phyloP scores from a whole-genome alignment of 805 yeast genomes.

The Lachancea quebecensis region DNA sequence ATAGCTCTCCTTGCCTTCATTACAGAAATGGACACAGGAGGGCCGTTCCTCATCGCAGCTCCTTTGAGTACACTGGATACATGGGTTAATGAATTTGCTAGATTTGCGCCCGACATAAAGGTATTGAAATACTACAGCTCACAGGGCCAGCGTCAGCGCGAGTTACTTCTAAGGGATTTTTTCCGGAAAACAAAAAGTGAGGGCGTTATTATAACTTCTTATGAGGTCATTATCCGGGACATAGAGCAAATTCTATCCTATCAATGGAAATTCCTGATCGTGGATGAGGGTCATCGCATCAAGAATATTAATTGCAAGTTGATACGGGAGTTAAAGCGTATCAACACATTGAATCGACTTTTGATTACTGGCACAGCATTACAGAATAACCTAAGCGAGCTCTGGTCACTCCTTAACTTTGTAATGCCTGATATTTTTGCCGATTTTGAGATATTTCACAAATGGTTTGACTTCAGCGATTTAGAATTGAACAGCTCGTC shows the following conservation, averaged over 20 bases:
- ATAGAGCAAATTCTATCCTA: conserved; percentile 43
- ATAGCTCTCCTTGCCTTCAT: conserved; percentile 71
- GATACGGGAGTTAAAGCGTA: conserved; percentile 61
- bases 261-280: conserved; percentile 77
- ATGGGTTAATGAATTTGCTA: conserved; percentile 69
- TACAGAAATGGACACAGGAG: conserved; percentile 68
- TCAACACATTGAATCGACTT: conserved; percentile 62
- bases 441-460: conserved; percentile 81
- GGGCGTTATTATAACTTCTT: conserved; percentile 69
- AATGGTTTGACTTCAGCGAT: conserved; percentile 85
- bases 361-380: conserved; percentile 93
- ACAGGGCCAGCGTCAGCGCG: conserved; percentile 38
- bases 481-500: conserved; percentile 32
- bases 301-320: conserved; percentile 77
- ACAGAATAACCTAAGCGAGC: conserved; percentile 82
- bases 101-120: conserved; percentile 65
- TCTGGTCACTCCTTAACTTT: conserved; percentile 89
- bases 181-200: conserved; percentile 33
- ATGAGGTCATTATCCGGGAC: conserved; percentile 74
- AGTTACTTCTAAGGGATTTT: conserved; percentile 32
- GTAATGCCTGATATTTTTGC: conserved; percentile 89
- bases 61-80: conserved; percentile 82
- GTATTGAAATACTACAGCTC: conserved; percentile 60
- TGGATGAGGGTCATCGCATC: conserved; percentile 93
- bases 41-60: conserved; percentile 73